Base-by-base conservation (phyloP, 2,329 filamentous ascomycete genomes). In the Cadophora gregata region DNA sequence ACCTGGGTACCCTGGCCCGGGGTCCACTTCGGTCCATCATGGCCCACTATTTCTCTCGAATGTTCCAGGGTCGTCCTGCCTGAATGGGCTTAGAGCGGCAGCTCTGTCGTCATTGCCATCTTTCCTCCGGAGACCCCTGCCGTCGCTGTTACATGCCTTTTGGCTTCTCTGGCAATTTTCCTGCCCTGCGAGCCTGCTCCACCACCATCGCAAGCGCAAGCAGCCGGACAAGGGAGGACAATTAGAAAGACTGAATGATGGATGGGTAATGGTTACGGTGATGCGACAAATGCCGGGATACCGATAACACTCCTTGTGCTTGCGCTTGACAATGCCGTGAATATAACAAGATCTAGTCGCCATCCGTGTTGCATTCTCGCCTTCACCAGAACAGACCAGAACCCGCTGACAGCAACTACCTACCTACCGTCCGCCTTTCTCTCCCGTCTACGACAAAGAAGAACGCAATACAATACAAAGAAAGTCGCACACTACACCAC, bases 281-380 rank as follows among this genome's bases (percentile, higher is more conserved):
- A 53, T 51, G 48, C 50, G 29, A 27, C 31, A 21, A 42, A 42
- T 58, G 21, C 55, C 55, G 55, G 53, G 53, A 58, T 58, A 38
- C 25, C 50, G 21, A 27, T 12, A 55, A 19, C 51, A 16, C 16
- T 42, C 10, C 38, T 19, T 16, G 12, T n/a, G 42, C 19, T 47
- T 4, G 42, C 19, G 42, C 42, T 47, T 47, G 42, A 21, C 3
- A 47, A 7, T 38, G 55, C 53, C 53, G 53, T 58, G 12, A 38
- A 58, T 42, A 58, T 58, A 58, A 48, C 58, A 60, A 31, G 25
- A 31, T 50, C 58, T 60, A 29, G 38, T 31, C 42, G 38, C 38
- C 38, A 7, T 31, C 56, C 24, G 50, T 29, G 50, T 14, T 27
- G 56, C 24, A 21, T 33, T 31, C 27, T 55, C 51, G 51, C 51